Conservation (phyloP, 2,329 filamentous ascomycete genomes). For the Aspergillus pseudoterreus region DNA sequence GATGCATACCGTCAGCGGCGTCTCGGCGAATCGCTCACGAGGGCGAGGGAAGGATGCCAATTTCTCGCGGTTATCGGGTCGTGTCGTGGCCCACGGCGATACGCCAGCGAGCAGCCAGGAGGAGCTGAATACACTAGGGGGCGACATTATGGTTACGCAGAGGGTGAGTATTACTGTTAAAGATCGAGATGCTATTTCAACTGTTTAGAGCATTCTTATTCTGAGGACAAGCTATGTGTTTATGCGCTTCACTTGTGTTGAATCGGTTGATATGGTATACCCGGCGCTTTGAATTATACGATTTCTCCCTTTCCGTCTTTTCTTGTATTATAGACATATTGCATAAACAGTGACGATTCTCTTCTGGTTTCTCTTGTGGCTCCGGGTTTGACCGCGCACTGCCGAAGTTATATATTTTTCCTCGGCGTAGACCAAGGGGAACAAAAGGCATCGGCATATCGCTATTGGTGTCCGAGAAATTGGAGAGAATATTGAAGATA, state of each 20-base stretch:
- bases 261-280: not conserved
- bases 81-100: not conserved
- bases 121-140: slow-evolving; percentile 3
- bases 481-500: no score
- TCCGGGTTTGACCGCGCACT: no score
- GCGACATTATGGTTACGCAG: slow-evolving; percentile 14
- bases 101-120: slow-evolving; percentile 13
- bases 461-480: no score
- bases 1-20: slow-evolving; percentile 2
- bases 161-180: slow-evolving; percentile 11
- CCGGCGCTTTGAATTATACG: not conserved
- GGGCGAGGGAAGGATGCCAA: not conserved
- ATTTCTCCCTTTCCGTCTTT: not conserved
- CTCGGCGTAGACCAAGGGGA: no score
- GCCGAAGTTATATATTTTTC: no score
- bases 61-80: not conserved
- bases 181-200: slow-evolving; percentile 20
- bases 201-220: not conserved
- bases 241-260: not conserved
- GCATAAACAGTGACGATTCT: not conserved
- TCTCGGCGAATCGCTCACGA: slow-evolving; percentile 4
- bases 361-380: not conserved
- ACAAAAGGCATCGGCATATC: no score
- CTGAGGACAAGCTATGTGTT: not conserved
- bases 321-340: not conserved